These are phyloP conservation scores for Lecanicillium sp. DNA, from an alignment of 2,329 filamentous ascomycete genomes.

Conservation along the genomic window DNA sequence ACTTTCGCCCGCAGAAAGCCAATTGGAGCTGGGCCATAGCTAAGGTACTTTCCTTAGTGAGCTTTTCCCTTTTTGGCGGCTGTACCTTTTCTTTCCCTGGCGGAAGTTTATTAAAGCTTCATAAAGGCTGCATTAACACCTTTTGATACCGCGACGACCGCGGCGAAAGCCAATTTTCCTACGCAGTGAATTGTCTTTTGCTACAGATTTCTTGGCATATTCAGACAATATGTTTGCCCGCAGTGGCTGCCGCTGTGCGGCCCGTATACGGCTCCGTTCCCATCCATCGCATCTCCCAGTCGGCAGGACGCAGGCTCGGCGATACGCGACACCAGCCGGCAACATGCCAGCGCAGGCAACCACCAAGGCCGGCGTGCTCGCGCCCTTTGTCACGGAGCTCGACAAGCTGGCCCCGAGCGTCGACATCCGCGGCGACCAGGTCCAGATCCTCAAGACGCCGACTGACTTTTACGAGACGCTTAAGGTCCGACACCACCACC, in stretches of 20 bases:
- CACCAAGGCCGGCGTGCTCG: constrained; percentile 36
- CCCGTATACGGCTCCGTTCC: constrained; percentile 23
- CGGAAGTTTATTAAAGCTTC: too few species aligned
- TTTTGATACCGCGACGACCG: too few species aligned
- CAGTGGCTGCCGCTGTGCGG: constrained; percentile 28
- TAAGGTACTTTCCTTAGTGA: not conserved
- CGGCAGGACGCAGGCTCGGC: constrained; percentile 32
- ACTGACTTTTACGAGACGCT: constrained; percentile 86
- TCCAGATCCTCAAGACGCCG: constrained; percentile 73
- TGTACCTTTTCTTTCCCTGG: not conserved
- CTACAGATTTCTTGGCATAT: not conserved
- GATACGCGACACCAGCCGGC: constrained; percentile 33
- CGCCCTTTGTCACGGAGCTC: constrained; percentile 61
- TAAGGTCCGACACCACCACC: constrained; percentile 65
- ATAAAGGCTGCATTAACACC: too few species aligned
- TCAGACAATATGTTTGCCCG: constrained; percentile 28
- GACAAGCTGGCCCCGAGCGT: constrained; percentile 90
- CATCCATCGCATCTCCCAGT: constrained; percentile 24
- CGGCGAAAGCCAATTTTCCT: too few species aligned
- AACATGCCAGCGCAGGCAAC: constrained; percentile 15
- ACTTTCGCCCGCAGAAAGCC: not conserved
- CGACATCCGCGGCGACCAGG: constrained; percentile 72
- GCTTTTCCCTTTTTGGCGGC: constrained; percentile 9
- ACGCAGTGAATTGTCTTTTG: not conserved
- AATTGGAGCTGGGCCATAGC: constrained; percentile 2